These are phyloP conservation scores for Populus hybrid DNA, from an alignment of 441 rosid species.

Conservation along the genomic window DNA sequence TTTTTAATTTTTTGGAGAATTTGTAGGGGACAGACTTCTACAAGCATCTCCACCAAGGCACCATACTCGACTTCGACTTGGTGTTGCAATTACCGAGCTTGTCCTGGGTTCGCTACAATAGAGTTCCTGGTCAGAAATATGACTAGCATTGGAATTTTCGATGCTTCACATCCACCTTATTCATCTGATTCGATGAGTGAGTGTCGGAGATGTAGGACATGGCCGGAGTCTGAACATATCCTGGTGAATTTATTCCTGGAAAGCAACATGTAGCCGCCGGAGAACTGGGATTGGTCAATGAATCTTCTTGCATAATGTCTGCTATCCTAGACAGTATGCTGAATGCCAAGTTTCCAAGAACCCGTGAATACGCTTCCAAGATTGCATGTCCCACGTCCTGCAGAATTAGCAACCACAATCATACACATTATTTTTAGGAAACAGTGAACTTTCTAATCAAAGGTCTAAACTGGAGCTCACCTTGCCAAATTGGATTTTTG, in stretches of 20 bases:
- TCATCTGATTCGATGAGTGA: conserved; percentile 44
- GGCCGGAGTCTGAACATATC: conserved; percentile 33
- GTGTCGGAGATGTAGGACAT: conserved; percentile 29
- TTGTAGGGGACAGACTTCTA: conserved; percentile 10
- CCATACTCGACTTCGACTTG: conserved; percentile 53
- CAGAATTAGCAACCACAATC: not conserved
- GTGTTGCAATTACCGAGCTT: conserved; percentile 49
- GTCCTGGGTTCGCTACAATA: conserved; percentile 34
- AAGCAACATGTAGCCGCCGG: conserved; percentile 42
- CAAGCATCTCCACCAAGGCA: conserved; percentile 57
- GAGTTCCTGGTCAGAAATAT: conserved; percentile 30
- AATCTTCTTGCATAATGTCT: conserved; percentile 81
- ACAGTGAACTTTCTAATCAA: not conserved
- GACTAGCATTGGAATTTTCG: conserved; percentile 20
- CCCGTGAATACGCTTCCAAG: conserved; percentile 86
- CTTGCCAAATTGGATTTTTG: conserved; percentile 92
- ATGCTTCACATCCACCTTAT: conserved; percentile 31
- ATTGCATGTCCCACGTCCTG: conserved; percentile 86
- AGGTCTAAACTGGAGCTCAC: conserved; percentile 33
- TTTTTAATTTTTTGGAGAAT: not conserved
- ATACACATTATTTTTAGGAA: not conserved
- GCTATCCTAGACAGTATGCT: conserved; percentile 68
- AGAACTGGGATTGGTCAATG: conserved; percentile 59
- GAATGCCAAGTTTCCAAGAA: conserved; percentile 69
- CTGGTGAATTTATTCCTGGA: conserved; percentile 32